Base-by-base conservation (phyloP, 495 filamentous ascomycete species). In the Penicillium lividum region DNA sequence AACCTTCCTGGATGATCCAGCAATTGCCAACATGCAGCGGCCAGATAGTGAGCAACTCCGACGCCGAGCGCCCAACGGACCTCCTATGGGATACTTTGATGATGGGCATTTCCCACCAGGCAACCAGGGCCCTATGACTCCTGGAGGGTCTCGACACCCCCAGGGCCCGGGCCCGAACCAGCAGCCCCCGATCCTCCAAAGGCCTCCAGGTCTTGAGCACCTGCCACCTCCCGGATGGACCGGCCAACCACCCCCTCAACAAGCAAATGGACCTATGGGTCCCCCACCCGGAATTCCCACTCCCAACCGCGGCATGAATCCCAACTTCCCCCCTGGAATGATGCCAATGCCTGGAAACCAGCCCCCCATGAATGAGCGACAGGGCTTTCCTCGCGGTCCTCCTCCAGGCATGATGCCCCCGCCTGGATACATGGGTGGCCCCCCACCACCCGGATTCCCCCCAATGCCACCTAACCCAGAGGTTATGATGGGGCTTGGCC, bases 361-460 rank as follows among this genome's bases (percentile, higher is more conserved):
- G 18, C 73, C 71, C 43, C 69, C 70, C 3, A 61, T 69, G 7
- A 73, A 69, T 49, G 71, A 79, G 18, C 73, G 75, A 18, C 75
- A 74, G 53, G 66, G 62, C 48, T 78, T 75, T 53, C 75, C 75
- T 30, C 73, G 75, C 54, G 78, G 70, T 11, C 75, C 70, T 55
- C 77, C 75, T 28, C 79, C 74, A 2, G 79, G 78, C 36, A 80
- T 82, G 77, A 76, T 78, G 66, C 80, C 77, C 15, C 80, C 78
- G 34, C 80, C 80, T 1, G 80, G 79, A 22, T 83, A 78, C 59
- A 77, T 78, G 72, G 75, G 73, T 51, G 75, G 68, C 1, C 76
- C 73, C 36, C 73, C 72, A 1, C 79, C 77, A 13, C 68, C 77
- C 16, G 78, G 77, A 7, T 82, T 81, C 53, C 73, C 76, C 38